These are phyloP conservation scores for Begonia loranthoides DNA, from an alignment of 306 rosid species.

Conservation along the genomic window DNA sequence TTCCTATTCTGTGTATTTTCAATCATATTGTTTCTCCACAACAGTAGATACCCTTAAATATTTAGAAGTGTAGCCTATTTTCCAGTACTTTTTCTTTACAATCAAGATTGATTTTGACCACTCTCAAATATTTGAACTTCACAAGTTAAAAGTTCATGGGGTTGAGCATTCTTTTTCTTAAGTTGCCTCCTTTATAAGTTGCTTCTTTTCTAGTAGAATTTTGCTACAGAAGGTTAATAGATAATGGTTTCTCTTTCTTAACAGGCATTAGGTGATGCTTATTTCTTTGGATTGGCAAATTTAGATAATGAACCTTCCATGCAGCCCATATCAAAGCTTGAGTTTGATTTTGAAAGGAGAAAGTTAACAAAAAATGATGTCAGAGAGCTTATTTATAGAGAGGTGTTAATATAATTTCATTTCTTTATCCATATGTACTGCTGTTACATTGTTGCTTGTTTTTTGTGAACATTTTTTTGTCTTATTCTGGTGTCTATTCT, in stretches of 20 bases:
- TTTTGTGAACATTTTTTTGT: neutral
- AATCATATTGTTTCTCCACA: too few species aligned
- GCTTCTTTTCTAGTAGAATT: too few species aligned
- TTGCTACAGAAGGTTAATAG: too few species aligned
- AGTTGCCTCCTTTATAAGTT: too few species aligned
- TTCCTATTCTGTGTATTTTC: too few species aligned
- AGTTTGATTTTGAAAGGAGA: constrained; percentile 55
- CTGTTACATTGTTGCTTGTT: neutral
- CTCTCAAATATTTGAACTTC: too few species aligned
- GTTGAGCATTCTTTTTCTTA: too few species aligned
- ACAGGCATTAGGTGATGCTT: constrained; percentile 56
- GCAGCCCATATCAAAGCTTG: constrained; percentile 44
- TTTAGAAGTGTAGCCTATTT: too few species aligned
- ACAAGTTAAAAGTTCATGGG: too few species aligned
- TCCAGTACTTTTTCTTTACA: too few species aligned
- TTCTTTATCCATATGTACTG: neutral
- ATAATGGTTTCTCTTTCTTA: neutral
- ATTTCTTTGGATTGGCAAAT: constrained; percentile 42
- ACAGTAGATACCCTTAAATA: too few species aligned
- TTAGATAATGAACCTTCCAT: constrained; percentile 33
- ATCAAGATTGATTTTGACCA: too few species aligned
- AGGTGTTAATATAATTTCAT: constrained; percentile 18
- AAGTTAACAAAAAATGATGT: constrained; percentile 36
- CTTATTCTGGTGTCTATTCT: constrained; percentile 5
- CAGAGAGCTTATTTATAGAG: constrained; percentile 55